Conservation (phyloP, 495 filamentous ascomycete genomes). For the Aspergillus bridgeri region DNA sequence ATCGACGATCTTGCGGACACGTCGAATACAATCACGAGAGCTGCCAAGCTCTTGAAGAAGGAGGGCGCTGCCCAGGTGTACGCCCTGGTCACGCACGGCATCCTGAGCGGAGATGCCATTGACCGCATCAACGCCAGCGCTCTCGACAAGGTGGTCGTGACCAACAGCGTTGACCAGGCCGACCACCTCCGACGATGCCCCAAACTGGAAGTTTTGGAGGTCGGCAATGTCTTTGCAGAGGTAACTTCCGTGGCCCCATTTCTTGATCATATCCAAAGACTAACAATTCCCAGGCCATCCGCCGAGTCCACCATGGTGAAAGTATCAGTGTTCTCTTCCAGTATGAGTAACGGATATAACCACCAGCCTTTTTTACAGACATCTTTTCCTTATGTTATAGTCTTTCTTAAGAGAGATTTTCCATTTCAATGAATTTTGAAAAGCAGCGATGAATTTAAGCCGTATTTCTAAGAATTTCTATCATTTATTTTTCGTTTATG, state of each 20-base stretch:
- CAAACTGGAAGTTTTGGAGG: constrained; percentile 89
- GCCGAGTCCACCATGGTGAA: constrained; percentile 95
- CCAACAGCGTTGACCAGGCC: constrained; percentile 90
- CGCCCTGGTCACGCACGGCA: constrained; percentile 89
- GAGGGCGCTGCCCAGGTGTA: constrained; percentile 86
- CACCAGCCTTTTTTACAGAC: background rate
- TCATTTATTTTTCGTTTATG: constrained; percentile 4
- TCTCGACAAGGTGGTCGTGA: constrained; percentile 87
- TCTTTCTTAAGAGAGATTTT: constrained; percentile 7
- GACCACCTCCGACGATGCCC: constrained; percentile 69
- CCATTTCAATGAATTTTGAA: constrained; percentile 9
- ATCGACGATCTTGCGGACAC: constrained; percentile 96
- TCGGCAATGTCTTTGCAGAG: constrained; percentile 92
- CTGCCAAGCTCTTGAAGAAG: constrained; percentile 94
- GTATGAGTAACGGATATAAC: constrained; percentile 56
- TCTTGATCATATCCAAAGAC: background rate
- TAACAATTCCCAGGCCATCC: constrained; percentile 64
- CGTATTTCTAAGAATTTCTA: constrained; percentile 14
- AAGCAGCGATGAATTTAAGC: constrained; percentile 23
- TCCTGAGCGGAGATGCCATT: constrained; percentile 91
- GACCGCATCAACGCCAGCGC: constrained; percentile 87
- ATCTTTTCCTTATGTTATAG: constrained; percentile 4
- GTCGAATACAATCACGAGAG: constrained; percentile 92
- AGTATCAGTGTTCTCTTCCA: constrained; percentile 97
- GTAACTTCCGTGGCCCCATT: constrained; percentile 35